Conservation (phyloP, 805 yeast genomes). For the Tetrapisispora namnaoensis region DNA sequence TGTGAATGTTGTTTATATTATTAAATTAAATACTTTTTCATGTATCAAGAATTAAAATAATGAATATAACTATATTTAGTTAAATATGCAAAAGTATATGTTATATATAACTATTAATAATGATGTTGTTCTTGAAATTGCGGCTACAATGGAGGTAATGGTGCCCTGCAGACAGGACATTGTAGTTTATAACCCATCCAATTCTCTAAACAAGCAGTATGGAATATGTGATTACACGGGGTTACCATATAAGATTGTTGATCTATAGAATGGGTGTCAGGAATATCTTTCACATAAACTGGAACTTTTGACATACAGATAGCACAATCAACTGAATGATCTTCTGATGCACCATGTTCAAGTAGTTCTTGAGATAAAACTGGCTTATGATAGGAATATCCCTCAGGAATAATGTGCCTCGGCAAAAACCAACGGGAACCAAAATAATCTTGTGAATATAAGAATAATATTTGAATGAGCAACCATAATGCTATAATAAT, state of each 20-base stretch:
- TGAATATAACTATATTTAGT: neutral
- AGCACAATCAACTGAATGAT: constrained; percentile 64
- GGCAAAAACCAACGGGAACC: constrained; percentile 85
- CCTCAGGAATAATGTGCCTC: constrained; percentile 60
- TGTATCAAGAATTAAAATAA: no score
- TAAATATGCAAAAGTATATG: neutral
- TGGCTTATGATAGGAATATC: constrained; percentile 64
- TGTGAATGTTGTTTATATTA: no score
- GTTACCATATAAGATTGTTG: constrained; percentile 62
- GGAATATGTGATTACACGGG: constrained; percentile 87
- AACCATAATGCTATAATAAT: constrained; percentile 45
- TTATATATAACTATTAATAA: neutral
- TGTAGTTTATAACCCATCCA: constrained; percentile 93
- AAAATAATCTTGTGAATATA: constrained; percentile 53
- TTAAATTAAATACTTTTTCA: no score
- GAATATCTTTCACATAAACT: constrained; percentile 23
- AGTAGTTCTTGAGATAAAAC: constrained; percentile 20
- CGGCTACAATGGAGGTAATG: constrained; percentile 69
- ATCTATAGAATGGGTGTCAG: constrained; percentile 31
- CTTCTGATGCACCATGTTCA: constrained; percentile 22
- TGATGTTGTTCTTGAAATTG: neutral
- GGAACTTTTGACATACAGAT: constrained; percentile 77
- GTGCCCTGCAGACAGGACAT: constrained; percentile 86
- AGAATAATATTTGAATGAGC: constrained; percentile 43
- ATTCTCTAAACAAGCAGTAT: constrained; percentile 73